phyloP scores from a whole-genome alignment of 495 filamentous ascomycete species.

The Patellaria atrata region DNA sequence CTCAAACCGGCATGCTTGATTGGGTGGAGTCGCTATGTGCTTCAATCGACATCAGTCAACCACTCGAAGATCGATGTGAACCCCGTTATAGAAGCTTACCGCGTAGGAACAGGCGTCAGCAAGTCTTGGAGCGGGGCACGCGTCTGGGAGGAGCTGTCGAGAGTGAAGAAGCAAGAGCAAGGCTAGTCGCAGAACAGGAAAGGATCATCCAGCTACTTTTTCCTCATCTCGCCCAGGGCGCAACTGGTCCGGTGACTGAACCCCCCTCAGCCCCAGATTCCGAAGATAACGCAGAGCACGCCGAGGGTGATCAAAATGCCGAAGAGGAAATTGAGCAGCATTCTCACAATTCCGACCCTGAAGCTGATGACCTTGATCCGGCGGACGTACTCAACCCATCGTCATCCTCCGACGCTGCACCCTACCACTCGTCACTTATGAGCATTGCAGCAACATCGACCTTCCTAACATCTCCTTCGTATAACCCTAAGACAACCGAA shows the following conservation, averaged over 20 bases:
- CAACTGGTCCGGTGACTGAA: not conserved
- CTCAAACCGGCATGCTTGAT: slow-evolving; percentile 37
- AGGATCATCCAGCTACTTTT: slow-evolving; percentile 17
- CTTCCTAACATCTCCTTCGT: slow-evolving; percentile 4
- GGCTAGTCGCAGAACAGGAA: slow-evolving; percentile 20
- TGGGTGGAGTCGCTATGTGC: slow-evolving; percentile 41
- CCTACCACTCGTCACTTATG: not conserved
- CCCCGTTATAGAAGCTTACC: slow-evolving; percentile 38
- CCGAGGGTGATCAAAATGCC: not conserved
- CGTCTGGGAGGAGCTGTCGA: slow-evolving; percentile 6
- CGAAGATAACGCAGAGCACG: not conserved
- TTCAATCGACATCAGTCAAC: slow-evolving; percentile 37
- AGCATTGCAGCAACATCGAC: not conserved
- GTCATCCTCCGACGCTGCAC: slow-evolving; percentile 4
- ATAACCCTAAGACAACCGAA: slow-evolving; percentile 10
- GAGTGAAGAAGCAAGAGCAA: slow-evolving; percentile 2
- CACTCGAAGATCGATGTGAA: slow-evolving; percentile 40
- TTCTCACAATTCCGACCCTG: slow-evolving; percentile 14
- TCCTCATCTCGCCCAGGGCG: slow-evolving; percentile 12
- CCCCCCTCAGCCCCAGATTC: not conserved
- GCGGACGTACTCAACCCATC: slow-evolving; percentile 15
- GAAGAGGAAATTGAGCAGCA: not conserved
- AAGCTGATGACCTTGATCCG: slow-evolving; percentile 18
- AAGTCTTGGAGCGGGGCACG: slow-evolving; percentile 10
- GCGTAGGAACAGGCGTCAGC: slow-evolving; percentile 20